phyloP scores from a whole-genome alignment of 2,329 filamentous ascomycete species.

The Rhynchosporium graminicola region DNA sequence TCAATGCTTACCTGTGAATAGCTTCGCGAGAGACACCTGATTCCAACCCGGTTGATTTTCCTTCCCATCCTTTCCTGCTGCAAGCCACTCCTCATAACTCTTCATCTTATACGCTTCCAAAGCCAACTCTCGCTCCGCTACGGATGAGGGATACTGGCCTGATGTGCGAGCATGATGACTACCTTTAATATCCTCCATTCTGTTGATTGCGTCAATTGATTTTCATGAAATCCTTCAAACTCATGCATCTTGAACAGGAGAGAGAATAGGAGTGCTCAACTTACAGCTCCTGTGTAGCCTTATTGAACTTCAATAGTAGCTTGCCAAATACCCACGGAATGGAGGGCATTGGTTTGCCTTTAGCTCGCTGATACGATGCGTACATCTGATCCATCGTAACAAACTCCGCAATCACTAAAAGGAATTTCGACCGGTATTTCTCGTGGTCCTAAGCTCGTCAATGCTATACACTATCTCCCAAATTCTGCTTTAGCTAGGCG shows the following conservation, averaged over 20 bases:
- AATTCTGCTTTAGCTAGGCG: not conserved
- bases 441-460: slow-evolving; percentile 22
- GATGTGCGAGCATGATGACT: slow-evolving; percentile 19
- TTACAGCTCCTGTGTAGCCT: slow-evolving; percentile 25
- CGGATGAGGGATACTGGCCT: slow-evolving; percentile 20
- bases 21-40: slow-evolving; percentile 22
- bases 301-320: slow-evolving; percentile 27
- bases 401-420: slow-evolving; percentile 23
- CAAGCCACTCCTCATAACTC: slow-evolving; percentile 27
- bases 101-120: slow-evolving; percentile 25
- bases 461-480: no score
- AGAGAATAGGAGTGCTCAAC: not conserved
- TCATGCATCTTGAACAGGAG: not conserved
- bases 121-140: slow-evolving; percentile 20
- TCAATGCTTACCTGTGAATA: slow-evolving; percentile 19
- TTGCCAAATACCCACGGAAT: slow-evolving; percentile 23
- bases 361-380: slow-evolving; percentile 20
- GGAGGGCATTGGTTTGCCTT: slow-evolving; percentile 21
- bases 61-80: slow-evolving; percentile 4
- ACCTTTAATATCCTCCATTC: slow-evolving; percentile 19
- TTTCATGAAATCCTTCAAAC: not conserved
- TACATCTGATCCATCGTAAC: slow-evolving; percentile 27
- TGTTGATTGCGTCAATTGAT: slow-evolving; percentile 1
- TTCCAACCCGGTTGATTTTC: slow-evolving; percentile 21
- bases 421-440: slow-evolving; percentile 22